Evolutionary conservation across 106 monocot genomes (phyloP), one percentile per base, ranked within the genome.

Genomic region (Dioscorea zingiberensis): DNA sequence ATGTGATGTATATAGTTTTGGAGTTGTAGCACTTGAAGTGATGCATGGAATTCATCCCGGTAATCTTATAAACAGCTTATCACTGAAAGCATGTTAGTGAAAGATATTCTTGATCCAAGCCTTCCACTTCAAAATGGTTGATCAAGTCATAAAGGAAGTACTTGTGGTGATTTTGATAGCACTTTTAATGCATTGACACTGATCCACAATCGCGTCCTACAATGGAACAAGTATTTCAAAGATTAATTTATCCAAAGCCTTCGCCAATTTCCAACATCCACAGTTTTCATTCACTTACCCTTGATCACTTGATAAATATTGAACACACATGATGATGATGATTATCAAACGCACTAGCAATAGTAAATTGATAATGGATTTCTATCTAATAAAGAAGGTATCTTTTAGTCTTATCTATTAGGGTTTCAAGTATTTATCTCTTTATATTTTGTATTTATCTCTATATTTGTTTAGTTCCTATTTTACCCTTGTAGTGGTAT

Each of bases 1-100:
- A 27, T 69, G 57, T 44, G 79, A 80, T 66, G 69, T 74, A 16
- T 80, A 78, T 24, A 71, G 77, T 26, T 83, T 75, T 29, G 83
- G 83, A 9, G 75, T 79, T 11, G 65, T 78, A 21, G 16, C 21
- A 6, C 27, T 79, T 14, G 78, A 84, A 72, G 25, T 84, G 21
- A 2, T 79, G 6, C 44, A 72, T 44, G 79, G 79, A 48, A 72
- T 2, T n/a, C 83, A 84, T 67, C 75, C 78, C 2, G 46, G 69
- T 2, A 73, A 82, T 25, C 55, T 74, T 18, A 54, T 78, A 38
- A 38, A 10, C 38, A 49, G 11, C 68, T 25, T 62, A 38, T 23
- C 56, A 60, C 24, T 23, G n/a, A n/a, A 32, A 25, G n/a, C 19
- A 63, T n/a, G 25, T n/a, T 54, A 12, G 10, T 72, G 26, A 69